Conservation (phyloP, 441 rosid genomes). For the Gossypium trilobum region DNA sequence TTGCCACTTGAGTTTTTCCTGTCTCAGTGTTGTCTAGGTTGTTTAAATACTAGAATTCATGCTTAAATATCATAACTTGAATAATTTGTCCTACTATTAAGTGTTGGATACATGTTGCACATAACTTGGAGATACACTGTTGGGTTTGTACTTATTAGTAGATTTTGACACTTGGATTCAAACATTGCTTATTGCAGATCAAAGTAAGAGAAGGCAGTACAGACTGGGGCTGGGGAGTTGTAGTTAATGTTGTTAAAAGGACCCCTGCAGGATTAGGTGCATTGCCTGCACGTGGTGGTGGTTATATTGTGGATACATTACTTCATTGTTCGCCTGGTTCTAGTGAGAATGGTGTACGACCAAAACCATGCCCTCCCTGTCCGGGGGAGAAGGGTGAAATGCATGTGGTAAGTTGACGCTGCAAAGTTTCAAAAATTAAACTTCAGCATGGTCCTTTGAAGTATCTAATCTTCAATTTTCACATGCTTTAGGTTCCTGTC, state of each 20-base stretch:
- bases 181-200: constrained; percentile 44
- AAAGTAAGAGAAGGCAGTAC: constrained; percentile 90
- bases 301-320: constrained; percentile 82
- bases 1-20: background rate
- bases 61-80: background rate
- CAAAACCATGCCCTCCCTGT: constrained; percentile 85
- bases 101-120: background rate
- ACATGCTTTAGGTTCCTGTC: constrained; percentile 67
- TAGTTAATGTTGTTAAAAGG: constrained; percentile 80
- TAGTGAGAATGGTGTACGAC: constrained; percentile 77
- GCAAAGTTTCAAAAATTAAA: background rate
- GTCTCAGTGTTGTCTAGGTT: background rate
- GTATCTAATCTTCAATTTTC: constrained; percentile 22
- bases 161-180: background rate
- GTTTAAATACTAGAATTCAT: background rate
- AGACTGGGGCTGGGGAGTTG: constrained; percentile 99
- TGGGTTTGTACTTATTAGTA: background rate
- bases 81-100: background rate
- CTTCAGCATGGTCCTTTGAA: background rate
- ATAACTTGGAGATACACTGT: background rate
- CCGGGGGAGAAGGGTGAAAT: constrained; percentile 96
- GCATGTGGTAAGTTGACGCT: constrained; percentile 82
- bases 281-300: constrained; percentile 50
- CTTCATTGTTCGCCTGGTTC: constrained; percentile 86
- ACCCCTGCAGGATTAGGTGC: constrained; percentile 51